phyloP scores from a whole-genome alignment of 768 basidiomycete species.

The Panaeolus cyanescens region DNA sequence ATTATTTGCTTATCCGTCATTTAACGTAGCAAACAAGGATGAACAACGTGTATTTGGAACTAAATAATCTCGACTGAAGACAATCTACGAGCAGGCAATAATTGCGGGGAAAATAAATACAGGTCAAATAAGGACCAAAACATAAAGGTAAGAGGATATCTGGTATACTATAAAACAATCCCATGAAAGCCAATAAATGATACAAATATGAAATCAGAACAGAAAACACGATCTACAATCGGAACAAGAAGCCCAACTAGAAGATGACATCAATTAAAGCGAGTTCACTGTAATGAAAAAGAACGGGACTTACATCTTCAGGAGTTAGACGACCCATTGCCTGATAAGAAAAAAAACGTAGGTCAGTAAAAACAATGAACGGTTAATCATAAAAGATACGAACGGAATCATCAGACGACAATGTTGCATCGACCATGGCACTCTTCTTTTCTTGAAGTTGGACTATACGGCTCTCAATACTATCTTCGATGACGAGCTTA shows the following conservation, averaged over 20 bases:
- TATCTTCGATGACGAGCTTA: constrained; percentile 94
- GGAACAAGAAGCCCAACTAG: not conserved
- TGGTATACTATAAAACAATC: too few relatives aligned
- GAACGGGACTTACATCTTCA: constrained; percentile 57
- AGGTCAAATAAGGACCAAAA: too few relatives aligned
- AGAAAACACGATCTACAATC: not conserved
- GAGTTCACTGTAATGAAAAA: not conserved
- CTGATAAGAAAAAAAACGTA: constrained; percentile 30
- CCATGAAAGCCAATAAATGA: not conserved
- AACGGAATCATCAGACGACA: constrained; percentile 81
- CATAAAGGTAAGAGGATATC: too few relatives aligned
- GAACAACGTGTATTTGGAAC: too few relatives aligned
- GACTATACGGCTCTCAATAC: constrained; percentile 93
- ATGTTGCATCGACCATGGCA: constrained; percentile 90
- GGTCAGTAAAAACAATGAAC: not conserved
- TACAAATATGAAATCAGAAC: not conserved
- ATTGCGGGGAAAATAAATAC: too few relatives aligned
- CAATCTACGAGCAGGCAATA: too few relatives aligned
- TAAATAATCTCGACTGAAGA: too few relatives aligned
- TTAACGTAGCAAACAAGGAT: too few relatives aligned
- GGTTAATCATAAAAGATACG: constrained; percentile 21
- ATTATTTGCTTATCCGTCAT: too few relatives aligned
- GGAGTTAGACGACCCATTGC: constrained; percentile 95
- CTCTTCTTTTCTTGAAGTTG: constrained; percentile 98
- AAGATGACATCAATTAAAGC: not conserved